These are phyloP conservation scores for Macrophomina pseudophaseolina DNA, from an alignment of 2,329 filamentous ascomycete genomes.

Conservation along the genomic window DNA sequence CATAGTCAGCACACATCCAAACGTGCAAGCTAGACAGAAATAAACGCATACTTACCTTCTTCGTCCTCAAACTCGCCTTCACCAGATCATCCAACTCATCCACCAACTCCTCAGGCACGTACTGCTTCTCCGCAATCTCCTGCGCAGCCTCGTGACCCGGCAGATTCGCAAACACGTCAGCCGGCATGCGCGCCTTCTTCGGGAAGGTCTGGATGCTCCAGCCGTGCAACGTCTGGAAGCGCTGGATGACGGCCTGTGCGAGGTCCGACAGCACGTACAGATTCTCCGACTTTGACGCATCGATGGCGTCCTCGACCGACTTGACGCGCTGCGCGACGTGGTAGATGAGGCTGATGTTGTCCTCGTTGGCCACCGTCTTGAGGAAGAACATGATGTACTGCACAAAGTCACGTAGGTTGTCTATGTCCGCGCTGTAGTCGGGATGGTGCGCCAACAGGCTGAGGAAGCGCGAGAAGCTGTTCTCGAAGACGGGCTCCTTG, in stretches of 20 bases:
- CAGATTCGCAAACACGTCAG: conserved; percentile 76
- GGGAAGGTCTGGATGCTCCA: conserved; percentile 87
- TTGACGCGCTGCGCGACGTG: conserved; percentile 93
- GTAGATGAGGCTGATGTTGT: conserved; percentile 87
- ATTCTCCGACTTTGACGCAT: conserved; percentile 61
- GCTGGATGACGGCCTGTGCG: conserved; percentile 78
- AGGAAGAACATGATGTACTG: conserved; percentile 92
- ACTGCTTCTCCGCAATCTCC: conserved; percentile 84
- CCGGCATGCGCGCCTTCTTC: conserved; percentile 79
- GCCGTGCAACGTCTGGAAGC: conserved; percentile 83
- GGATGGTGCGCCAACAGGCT: conserved; percentile 92
- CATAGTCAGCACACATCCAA: conserved; percentile 33
- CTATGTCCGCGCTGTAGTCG: conserved; percentile 70
- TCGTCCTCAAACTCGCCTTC: conserved; percentile 68
- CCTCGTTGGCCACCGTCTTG: conserved; percentile 78
- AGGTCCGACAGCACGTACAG: conserved; percentile 90
- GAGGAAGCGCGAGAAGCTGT: conserved; percentile 79
- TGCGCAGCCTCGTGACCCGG: conserved; percentile 79
- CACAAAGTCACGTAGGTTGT: conserved; percentile 79
- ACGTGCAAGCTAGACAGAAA: conserved; percentile 32
- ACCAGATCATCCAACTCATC: conserved; percentile 80
- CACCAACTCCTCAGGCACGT: conserved; percentile 74
- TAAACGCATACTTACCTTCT: conserved; percentile 43
- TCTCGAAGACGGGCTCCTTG: conserved; percentile 71
- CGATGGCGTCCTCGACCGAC: conserved; percentile 80